Evolutionary conservation across 192 early-diverging fungal species (phyloP).

Genomic region (Phlyctochytrium bullatum): DNA sequence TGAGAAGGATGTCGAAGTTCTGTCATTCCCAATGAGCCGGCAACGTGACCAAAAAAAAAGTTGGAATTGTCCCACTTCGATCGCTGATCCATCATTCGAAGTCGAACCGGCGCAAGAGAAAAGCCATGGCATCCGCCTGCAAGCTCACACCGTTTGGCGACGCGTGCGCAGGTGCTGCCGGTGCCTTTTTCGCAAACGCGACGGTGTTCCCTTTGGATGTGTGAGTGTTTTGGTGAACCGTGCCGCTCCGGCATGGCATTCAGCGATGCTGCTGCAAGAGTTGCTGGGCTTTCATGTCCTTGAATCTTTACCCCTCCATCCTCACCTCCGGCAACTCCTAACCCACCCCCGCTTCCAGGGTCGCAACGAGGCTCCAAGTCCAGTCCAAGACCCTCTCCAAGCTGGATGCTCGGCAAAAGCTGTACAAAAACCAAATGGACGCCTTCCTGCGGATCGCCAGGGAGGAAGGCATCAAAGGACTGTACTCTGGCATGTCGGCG

Average conservation of each 20-base stretch:
- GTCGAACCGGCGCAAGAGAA: too few species aligned
- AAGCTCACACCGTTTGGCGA: neutral
- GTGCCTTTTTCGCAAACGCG: conserved; percentile 21
- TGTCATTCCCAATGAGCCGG: too few species aligned
- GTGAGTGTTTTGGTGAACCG: neutral
- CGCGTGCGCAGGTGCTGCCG: conserved; percentile 8
- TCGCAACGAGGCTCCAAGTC: conserved; percentile 19
- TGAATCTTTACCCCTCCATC: neutral
- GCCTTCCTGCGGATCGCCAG: conserved; percentile 10
- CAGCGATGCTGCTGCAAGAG: too few species aligned
- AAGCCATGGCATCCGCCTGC: too few species aligned
- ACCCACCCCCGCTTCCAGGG: neutral
- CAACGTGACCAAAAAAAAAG: too few species aligned
- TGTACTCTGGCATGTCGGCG: conserved; percentile 82
- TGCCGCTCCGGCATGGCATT: too few species aligned
- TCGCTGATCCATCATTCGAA: too few species aligned
- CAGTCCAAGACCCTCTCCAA: conserved; percentile 8
- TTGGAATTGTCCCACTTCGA: too few species aligned
- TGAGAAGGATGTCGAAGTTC: too few species aligned
- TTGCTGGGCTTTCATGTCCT: too few species aligned
- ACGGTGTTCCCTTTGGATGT: conserved; percentile 15
- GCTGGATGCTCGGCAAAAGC: neutral
- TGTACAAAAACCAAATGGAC: conserved; percentile 15
- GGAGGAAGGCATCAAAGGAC: conserved; percentile 70
- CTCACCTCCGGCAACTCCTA: neutral